Evolutionary conservation across 2,329 filamentous ascomycete species (phyloP), one percentile per base, ranked within the genome.

Genomic region (Lachnellula hyalina): DNA sequence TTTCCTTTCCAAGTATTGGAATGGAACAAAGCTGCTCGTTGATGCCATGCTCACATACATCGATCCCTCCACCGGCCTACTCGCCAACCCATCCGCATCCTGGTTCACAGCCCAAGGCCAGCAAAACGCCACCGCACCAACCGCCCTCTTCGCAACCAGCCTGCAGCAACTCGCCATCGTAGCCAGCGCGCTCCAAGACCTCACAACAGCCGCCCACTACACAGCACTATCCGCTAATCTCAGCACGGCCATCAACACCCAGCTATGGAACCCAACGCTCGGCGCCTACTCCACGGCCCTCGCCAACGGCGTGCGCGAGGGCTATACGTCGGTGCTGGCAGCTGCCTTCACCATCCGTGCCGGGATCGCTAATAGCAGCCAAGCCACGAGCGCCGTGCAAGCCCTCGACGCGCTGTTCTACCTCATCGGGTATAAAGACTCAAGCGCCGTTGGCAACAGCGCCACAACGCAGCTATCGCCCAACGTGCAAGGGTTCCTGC

Each of bases 401-500:
- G 65, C 68, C 5, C 60, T 75, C 1, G 48, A 62, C 5, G 21
- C 61, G 1, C 62, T 74, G 2, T 62, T 62, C 5, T 63, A 71
- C n/a, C 67, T 67, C 1, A 60, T 67, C 1, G 72, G 72, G 2
- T 74, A 73, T 58, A 73, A 71, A 51, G 67, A 67, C n/a, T 53
- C 55, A 8, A 65, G 62, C 7, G 56, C 51, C 19, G 60, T 64
- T 7, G 54, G 49, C 17, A 51, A 38, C 21, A 46, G 42, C 21
- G 49, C 61, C 1, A 55, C 59, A 11, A 65, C 60, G 1, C 54
- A 63, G 1, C 71, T 76, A 35, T 76, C 74, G 3, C 75, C 77
- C 11, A 77, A 77, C 60, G 77, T 73, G 23, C 73, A 69, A 12
- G 73, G 74, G 2, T 76, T 77, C 57, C 63, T 77, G 2, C 68